Conservation (phyloP, 305 asterid genomes). For the Fraxinus ornus region DNA sequence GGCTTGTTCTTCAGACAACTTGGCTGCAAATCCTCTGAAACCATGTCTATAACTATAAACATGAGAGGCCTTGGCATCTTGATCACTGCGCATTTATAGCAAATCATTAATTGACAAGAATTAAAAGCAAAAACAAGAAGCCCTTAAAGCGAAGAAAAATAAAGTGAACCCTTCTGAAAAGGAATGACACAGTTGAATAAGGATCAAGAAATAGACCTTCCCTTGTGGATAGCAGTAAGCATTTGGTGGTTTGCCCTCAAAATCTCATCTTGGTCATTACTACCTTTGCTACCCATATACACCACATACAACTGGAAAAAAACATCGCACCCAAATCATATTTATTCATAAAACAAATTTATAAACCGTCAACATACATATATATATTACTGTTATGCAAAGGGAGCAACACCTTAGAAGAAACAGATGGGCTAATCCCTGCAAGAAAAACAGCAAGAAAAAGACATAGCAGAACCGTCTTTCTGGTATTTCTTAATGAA, state of each 20-base stretch:
- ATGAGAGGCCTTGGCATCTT: conserved; percentile 75
- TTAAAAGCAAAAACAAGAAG: background rate
- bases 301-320: conserved; percentile 78
- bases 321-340: background rate
- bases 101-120: conserved; percentile 1
- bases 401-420: conserved; percentile 42
- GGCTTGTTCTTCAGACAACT: conserved; percentile 78
- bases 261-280: conserved; percentile 71
- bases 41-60: conserved; percentile 82
- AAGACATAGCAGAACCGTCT: conserved; percentile 27
- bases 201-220: conserved; percentile 49
- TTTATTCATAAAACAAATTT: background rate
- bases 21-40: conserved; percentile 94
- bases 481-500: conserved; percentile 27
- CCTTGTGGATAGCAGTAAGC: conserved; percentile 66
- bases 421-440: conserved; percentile 35
- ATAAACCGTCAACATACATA: background rate
- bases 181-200: background rate
- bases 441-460: conserved; percentile 37
- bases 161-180: background rate
- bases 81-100: conserved; percentile 47
- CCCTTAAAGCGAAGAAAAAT: background rate
- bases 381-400: background rate
- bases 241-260: conserved; percentile 69
- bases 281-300: conserved; percentile 79